Base-by-base conservation (phyloP, 305 asterid genomes). In the Euphrasia arctica region DNA sequence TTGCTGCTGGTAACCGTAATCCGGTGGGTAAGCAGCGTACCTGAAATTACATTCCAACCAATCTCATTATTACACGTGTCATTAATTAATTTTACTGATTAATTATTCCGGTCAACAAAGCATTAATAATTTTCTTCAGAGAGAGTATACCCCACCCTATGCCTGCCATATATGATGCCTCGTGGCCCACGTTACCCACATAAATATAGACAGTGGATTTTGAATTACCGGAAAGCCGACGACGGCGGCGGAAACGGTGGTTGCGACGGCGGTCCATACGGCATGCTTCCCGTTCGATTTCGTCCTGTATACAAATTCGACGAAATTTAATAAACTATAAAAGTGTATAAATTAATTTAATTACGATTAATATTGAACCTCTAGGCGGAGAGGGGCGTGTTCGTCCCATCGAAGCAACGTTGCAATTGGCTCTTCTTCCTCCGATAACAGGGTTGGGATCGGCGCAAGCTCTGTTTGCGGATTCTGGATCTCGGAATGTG, bases 351-450 rank as follows among this genome's bases (percentile, higher is more conserved):
- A 25, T 25, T 6, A 42, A 42, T 8, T 18, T 18, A 18, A 18
- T 7, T 8, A 2, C 10, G n/a, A 43, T 43, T 9, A 7, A 43
- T 2, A 9, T 3, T 9, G 3, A 10, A 71, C 75, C 83, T 75
- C 79, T 34, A 5, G 83, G 77, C 1, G 96, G 96, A 15, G 98
- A 87, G 13, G 97, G 97, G 43, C 95, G 82, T 4, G 97, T 95
- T 47, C 98, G 83, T 10, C 97, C 98, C 39, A 90, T 69, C 3
- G 98, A 90, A 27, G 98, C 98, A 45, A 93, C 83, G 55, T 93
- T 93, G 60, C 98, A 93, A 63, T 93, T 93, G 54, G 98, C 95
- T 72, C 93, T 79, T 70, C 98, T 80, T 1, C 97, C 97, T 50
- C 87, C 96, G 63, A 92, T 92, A 60, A 86, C 82, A 2, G 98